Base-by-base conservation (phyloP, 2,329 filamentous ascomycete genomes). In the Cercospora zeina region DNA sequence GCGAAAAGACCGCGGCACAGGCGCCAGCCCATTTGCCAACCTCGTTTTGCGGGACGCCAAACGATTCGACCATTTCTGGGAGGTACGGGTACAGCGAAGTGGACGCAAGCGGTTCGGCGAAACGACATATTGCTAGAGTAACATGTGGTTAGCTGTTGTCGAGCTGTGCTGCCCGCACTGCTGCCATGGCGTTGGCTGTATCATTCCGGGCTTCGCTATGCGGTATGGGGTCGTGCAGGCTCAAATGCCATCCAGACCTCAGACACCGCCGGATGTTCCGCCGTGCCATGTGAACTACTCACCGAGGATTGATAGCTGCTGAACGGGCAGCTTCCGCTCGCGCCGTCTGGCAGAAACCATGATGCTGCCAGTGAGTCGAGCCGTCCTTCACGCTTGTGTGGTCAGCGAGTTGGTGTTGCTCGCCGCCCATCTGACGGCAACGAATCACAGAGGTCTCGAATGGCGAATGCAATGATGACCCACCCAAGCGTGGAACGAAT, bases 51-150 rank as follows among this genome's bases (percentile, higher is more conserved):
- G 84, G 81, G 14, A 96, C 81, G 9, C 89, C 87, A 66, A 96
- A 91, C 73, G 86, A 88, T 69, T 87, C 83, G 61, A 96, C 89
- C 89, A 96, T 95, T 76, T 93, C 89, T 87, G 93, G 62, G 85
- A 96, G 69, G 88, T 97, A 97, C 11, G 93, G 93, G 71, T 93
- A 96, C 75, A 96, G 93, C 73, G 90, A 93, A 2, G 92, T 96
- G 66, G 96, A 84, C 58, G 93, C 91, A 69, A 97, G 92, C 24
- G 93, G 93, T 77, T 97, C 93, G 64, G 92, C 90, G 70, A 97
- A 86, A 65, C 93, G 91, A 74, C 93, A 93, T 82, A 96, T 91
- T 76, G 91, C 93, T 96, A 70, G 9, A 30, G 2, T 13, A 42
- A 36, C 33, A 14, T 33, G 37, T n/a, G 56, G 57, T 71, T 49